Conservation (phyloP, 2,329 filamentous ascomycete genomes). For the Colletotrichum euphorbiae region DNA sequence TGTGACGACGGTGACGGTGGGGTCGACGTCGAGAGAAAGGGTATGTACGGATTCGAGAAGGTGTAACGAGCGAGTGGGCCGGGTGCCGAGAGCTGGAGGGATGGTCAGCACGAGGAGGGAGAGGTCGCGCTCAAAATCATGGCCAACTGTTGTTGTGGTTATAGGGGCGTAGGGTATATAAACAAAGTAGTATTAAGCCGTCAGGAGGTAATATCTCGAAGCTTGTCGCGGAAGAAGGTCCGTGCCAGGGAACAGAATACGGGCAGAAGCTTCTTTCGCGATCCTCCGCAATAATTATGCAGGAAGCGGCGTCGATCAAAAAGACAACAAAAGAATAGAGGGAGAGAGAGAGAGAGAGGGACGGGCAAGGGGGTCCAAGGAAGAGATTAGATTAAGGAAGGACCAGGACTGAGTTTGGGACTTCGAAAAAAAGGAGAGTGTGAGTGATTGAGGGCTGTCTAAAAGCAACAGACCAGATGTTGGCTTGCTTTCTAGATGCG, state of each 20-base stretch:
- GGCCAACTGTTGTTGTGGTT: slow-evolving; percentile 16
- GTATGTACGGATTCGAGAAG: slow-evolving; percentile 18
- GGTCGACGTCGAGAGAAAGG: background rate
- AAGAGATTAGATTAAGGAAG: slow-evolving; percentile 23
- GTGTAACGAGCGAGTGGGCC: slow-evolving; percentile 13
- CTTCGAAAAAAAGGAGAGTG: slow-evolving; percentile 21
- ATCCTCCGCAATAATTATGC: slow-evolving; percentile 13
- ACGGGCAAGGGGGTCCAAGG: background rate
- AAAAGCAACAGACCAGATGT: slow-evolving; percentile 34
- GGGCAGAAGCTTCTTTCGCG: slow-evolving; percentile 27
- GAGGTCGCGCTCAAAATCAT: slow-evolving; percentile 29
- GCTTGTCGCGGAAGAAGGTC: slow-evolving; percentile 18
- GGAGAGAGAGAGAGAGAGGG: background rate
- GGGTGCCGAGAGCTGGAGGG: slow-evolving; percentile 14
- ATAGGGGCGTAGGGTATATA: slow-evolving; percentile 14
- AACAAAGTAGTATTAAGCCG: slow-evolving; percentile 11
- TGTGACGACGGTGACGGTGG: slow-evolving; percentile 25
- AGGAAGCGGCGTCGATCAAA: slow-evolving; percentile 19
- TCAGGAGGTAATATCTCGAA: slow-evolving; percentile 25
- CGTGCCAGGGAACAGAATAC: slow-evolving; percentile 30
- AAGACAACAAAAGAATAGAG: slow-evolving; percentile 30
- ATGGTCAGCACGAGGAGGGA: slow-evolving; percentile 31
- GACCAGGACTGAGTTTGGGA: slow-evolving; percentile 9
- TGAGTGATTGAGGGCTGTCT: slow-evolving; percentile 31
- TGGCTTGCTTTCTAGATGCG: slow-evolving; percentile 28